Evolutionary conservation across 176 grass and related monocot genomes (phyloP), one percentile per base, ranked within the genome.

Genomic region (Ensete ventricosum): DNA sequence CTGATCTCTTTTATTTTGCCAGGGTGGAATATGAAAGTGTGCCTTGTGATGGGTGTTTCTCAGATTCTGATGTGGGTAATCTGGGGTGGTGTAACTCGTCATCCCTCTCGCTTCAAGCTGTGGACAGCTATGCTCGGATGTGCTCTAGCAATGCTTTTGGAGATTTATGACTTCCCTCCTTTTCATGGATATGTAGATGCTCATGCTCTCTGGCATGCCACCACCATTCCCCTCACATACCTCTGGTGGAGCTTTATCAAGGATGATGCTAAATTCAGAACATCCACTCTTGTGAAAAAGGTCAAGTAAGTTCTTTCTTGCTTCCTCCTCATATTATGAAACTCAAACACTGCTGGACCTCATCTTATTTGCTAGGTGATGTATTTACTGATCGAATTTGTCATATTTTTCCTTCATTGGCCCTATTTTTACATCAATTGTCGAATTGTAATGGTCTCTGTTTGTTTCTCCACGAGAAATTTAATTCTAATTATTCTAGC

Each of bases 11-110:
- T 14, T 79, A 11, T 68, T 58, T 73, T 81, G 50, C 74, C 82
- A 98, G 94, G 90, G 54, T 98, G 90, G 94, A 98, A 98, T 78
- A 91, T 98, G 94, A 98, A 87, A 89, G 90, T 98, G 19, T 98
- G 94, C 77, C 80, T 91, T 65, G 76, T 75, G 57, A 91, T 98
- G 90, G 94, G 81, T 52, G 83, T 55, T 34, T 74, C 84, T 71
- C 90, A 93, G 85, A 86, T 97, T 79, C 70, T 87, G 23, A 71
- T 91, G 83, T 98, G 94, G 94, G 43, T 88, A 77, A 81, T 89
- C 79, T 98, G 90, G 94, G 83, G 78, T 11, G 88, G 88, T 52
- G 53, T 89, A 72, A 82, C 75, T 43, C 76, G 51, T 60, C 94
- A 98, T 71, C 94, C 90, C 2, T 81, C 94, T 22, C 83, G 84